Base-by-base conservation (phyloP, 257 asterid species). In the Nicotiana tomentosiformis region DNA sequence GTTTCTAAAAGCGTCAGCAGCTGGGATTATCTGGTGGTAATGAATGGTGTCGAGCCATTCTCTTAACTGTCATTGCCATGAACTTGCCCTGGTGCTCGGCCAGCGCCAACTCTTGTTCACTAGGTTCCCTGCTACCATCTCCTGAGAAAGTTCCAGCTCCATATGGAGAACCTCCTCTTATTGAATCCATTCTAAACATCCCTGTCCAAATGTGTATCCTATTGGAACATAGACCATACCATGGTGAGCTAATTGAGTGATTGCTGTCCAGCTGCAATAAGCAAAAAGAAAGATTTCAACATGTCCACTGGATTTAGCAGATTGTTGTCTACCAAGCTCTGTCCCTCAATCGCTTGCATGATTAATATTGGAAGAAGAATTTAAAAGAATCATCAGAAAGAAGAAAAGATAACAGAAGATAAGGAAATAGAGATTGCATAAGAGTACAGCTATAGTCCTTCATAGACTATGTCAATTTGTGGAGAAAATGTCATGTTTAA, bases 141-240 rank as follows among this genome's bases (percentile, higher is more conserved):
- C 90, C 93, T 26, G 89, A 90, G 64, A 87, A 84, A 16, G 85
- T 89, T 79, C 88, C 98, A 0, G 92, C 92, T 39, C 92, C 92
- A 10, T 87, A 89, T 7, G 92, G 90, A 51, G 92, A 77, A 17
- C 92, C 92, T 17, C 98, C 98, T 85, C 95, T 83, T 3, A 89
- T 83, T 35, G 93, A 87, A 82, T 93, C 95, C 96, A 91, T 89
- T 82, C 90, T 91, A 87, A 92, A 94, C 97, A 91, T 92, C 16
- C 95, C 96, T 0, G 96, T 61, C 98, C 98, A 83, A 94, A 94
- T 9, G 98, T 92, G 89, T 93, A 94, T 9, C 98, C 98, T 18
- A 94, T 90, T 15, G 98, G 98, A 84, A 94, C 95, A 86, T 89
- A 92, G 11, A 94, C 89, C 98, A 94, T 92, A 4, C 98, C 98